Base-by-base conservation (phyloP, 73 alveolate species). In the Paramecium bursaria region DNA sequence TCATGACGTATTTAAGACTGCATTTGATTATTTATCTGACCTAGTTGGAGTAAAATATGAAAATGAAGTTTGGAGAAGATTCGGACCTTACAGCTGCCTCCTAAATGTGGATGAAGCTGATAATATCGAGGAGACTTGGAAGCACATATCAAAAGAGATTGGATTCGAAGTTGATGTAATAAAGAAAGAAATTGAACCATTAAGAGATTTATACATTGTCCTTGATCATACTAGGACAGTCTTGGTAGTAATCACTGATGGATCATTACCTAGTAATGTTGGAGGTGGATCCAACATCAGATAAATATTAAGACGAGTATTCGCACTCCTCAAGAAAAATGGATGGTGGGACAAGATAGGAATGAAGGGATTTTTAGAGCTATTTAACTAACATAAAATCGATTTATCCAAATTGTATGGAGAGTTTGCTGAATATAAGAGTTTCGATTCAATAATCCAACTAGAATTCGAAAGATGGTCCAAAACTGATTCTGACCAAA, bases 201-300 rank as follows among this genome's bases (percentile, higher is more conserved):
- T 95, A 30, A 96, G 95, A 87, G 99, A 96, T 87, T 88, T 95
- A 19, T 96, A 95, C 92, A 95, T 96, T 74, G 88, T 95, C 49
- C 86, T 95, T 4, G 99, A 96, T 82, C 99, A 96, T 87, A 91
- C 98, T 19, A 94, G 99, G 85, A 93, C 98, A 22, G 96, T 94
- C 39, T 86, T 96, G 87, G 91, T 96, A 94, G 95, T 94, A 19
- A 91, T 96, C 25, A 89, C 91, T 47, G 99, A 96, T 90, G 99
- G 99, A 25, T 82, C 95, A 49, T 92, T 96, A 22, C 99, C 99
- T 3, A 92, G 98, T 4, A 96, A 96, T 67, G 99, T 95, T 14
- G 99, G 99, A 33, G 99, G 99, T n/a, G 99, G 99, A 30, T 96
- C 99, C 7, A 96, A 96, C 88, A 97, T 95, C 22, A 94, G 99